A percentile compares a stretch with the other conserved stretches of the same genome.
phyloP scores from a whole-genome alignment of 2,329 filamentous ascomycete species.

The Aureobasidium melanogenum region DNA sequence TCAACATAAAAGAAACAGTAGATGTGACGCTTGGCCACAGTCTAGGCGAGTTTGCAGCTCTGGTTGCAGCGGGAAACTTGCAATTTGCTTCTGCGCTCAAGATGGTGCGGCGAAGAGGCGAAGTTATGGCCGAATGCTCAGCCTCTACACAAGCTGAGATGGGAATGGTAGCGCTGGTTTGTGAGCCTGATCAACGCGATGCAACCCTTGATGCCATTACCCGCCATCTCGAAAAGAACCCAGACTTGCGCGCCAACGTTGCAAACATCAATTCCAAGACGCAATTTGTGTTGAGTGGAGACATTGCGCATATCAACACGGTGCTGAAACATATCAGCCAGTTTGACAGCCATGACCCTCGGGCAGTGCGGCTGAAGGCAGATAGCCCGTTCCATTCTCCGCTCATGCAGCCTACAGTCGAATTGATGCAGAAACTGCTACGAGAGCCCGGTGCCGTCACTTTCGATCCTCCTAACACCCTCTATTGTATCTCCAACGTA shows the following conservation, averaged over 20 bases:
- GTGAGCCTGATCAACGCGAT: constrained; percentile 67
- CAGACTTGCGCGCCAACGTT: constrained; percentile 70
- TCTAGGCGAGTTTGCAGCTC: constrained; percentile 83
- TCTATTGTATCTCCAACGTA: constrained; percentile 82
- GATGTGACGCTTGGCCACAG: constrained; percentile 68
- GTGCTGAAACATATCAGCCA: constrained; percentile 78
- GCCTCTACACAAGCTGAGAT: constrained; percentile 61
- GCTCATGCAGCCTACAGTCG: constrained; percentile 78
- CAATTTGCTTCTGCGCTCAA: constrained; percentile 67
- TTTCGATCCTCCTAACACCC: constrained; percentile 54
- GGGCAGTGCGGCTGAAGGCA: constrained; percentile 76
- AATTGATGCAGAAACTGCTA: constrained; percentile 62
- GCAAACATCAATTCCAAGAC: constrained; percentile 95
- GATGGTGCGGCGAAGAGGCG: constrained; percentile 68
- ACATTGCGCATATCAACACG: constrained; percentile 70
- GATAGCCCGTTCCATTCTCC: constrained; percentile 88
- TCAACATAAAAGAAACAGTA: too few relatives aligned
- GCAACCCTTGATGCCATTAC: constrained; percentile 64
- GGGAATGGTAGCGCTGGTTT: constrained; percentile 90
- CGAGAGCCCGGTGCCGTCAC: constrained; percentile 47
- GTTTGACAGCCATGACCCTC: constrained; percentile 84
- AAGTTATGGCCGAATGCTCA: constrained; percentile 75
- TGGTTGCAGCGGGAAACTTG: constrained; percentile 77
- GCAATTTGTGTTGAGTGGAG: constrained; percentile 88
- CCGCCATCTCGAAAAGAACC: constrained; percentile 61